Percentiles rank a stretch among this genome's conserved stretches.
phyloP scores from a whole-genome alignment of 331 rosid species.

The Cydonia oblonga region DNA sequence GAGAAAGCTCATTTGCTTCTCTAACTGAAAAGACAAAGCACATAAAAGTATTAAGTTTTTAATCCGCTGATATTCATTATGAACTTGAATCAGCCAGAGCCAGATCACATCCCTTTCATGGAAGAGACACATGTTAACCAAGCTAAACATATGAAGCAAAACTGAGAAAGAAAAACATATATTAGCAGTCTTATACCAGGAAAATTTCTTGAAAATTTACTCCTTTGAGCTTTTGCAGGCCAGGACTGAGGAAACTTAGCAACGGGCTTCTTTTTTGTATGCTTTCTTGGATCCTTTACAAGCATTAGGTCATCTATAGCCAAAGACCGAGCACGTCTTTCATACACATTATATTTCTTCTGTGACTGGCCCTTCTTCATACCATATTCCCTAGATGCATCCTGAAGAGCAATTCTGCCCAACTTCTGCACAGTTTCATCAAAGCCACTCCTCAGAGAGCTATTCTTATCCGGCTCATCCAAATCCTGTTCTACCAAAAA shows the following conservation, averaged over 20 bases:
- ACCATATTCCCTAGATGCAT: conserved; percentile 65
- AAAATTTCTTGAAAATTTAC: conserved; percentile 46
- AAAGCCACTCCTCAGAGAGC: conserved; percentile 44
- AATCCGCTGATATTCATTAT: not conserved
- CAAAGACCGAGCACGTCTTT: conserved; percentile 21
- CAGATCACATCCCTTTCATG: not conserved
- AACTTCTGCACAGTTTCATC: conserved; percentile 61
- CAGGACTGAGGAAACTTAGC: conserved; percentile 54
- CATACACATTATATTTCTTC: conserved; percentile 24
- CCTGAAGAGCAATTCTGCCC: conserved; percentile 70
- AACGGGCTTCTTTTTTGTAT: conserved; percentile 50
- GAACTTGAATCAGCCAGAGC: not conserved
- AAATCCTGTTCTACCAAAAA: conserved; percentile 56
- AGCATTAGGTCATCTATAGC: conserved; percentile 45
- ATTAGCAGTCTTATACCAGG: conserved; percentile 37
- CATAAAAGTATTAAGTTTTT: not conserved
- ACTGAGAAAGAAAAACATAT: not conserved
- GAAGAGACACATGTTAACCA: not conserved
- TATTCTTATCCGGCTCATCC: conserved; percentile 35
- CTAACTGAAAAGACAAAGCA: not conserved
- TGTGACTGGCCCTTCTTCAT: conserved; percentile 35
- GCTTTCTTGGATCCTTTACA: conserved; percentile 49
- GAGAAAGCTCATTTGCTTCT: not conserved
- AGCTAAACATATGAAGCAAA: not conserved
- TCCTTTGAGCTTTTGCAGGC: conserved; percentile 58